Evolutionary conservation across 2,329 filamentous ascomycete species (phyloP).

Genomic region (Bisporella sp.): DNA sequence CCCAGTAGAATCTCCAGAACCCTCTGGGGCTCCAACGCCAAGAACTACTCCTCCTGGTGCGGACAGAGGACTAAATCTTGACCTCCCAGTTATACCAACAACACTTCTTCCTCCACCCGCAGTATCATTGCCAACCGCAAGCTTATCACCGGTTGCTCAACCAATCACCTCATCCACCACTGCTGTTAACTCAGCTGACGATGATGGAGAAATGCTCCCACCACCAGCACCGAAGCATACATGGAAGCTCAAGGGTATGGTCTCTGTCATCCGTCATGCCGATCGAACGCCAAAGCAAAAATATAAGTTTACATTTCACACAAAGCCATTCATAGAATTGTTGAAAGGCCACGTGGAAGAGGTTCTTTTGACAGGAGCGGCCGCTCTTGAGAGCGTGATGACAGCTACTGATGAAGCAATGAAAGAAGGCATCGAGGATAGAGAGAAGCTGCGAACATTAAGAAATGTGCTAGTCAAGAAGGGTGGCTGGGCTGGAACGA

Average conservation of each 20-base stretch:
- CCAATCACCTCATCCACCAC: constrained; percentile 18
- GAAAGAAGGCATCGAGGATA: constrained; percentile 73
- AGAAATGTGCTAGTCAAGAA: constrained; percentile 88
- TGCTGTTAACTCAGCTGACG: constrained; percentile 1
- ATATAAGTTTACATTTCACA: constrained; percentile 99
- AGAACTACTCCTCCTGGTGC: constrained; percentile 20
- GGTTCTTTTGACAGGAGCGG: constrained; percentile 86
- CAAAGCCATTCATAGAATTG: constrained; percentile 88
- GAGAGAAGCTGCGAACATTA: constrained; percentile 75
- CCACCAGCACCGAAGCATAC: constrained; percentile 75
- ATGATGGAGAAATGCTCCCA: constrained; percentile 26
- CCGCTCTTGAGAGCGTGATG: constrained; percentile 81
- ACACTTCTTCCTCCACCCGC: constrained; percentile 21
- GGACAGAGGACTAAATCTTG: constrained; percentile 11
- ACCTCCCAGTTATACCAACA: constrained; percentile 16
- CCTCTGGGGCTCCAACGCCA: constrained; percentile 20
- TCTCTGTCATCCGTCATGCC: constrained; percentile 91
- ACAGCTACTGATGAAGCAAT: constrained; percentile 80
- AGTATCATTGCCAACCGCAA: constrained; percentile 10
- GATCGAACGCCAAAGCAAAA: constrained; percentile 98
- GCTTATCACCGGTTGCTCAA: constrained; percentile 12
- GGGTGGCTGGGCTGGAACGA: constrained; percentile 88
- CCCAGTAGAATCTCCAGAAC: constrained; percentile 38
- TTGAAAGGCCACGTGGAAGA: constrained; percentile 95
- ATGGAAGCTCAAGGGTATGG: constrained; percentile 97